phyloP scores from a whole-genome alignment of 1,284 basidiomycete species.

The Sanghuangporus baumii region DNA sequence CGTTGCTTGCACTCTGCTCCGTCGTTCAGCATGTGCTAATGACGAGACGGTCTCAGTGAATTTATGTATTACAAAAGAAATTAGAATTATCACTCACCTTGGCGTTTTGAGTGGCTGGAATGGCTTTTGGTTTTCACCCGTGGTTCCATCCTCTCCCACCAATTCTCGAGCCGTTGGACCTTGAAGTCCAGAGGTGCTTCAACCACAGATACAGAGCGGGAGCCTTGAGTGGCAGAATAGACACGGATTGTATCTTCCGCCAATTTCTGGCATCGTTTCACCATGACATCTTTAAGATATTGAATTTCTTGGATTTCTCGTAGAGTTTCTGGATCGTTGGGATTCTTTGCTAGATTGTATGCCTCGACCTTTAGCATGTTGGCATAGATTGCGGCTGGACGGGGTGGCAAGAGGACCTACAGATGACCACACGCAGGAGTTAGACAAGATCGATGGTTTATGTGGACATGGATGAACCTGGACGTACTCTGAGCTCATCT shows the following conservation, averaged over 20 bases:
- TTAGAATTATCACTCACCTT: background rate
- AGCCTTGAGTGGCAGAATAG: slow-evolving; percentile 27
- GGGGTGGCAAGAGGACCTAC: slow-evolving; percentile 64
- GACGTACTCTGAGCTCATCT: slow-evolving; percentile 59
- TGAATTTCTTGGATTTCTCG: slow-evolving; percentile 64
- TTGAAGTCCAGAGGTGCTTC: slow-evolving; percentile 66
- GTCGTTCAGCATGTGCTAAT: background rate
- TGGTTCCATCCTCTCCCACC: slow-evolving; percentile 41
- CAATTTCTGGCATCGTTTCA: slow-evolving; percentile 65
- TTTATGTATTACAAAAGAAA: background rate
- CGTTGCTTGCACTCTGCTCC: background rate
- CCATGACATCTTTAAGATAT: slow-evolving; percentile 72
- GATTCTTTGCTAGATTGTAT: slow-evolving; percentile 46
- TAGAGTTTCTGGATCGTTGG: slow-evolving; percentile 47
- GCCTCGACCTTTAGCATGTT: slow-evolving; percentile 57
- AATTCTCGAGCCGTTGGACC: slow-evolving; percentile 71
- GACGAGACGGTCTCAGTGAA: background rate
- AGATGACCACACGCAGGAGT: slow-evolving; percentile 8
- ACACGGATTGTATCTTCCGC: slow-evolving; percentile 35
- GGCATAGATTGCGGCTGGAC: slow-evolving; percentile 61
- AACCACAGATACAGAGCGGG: slow-evolving; percentile 51
- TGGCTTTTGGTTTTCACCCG: background rate
- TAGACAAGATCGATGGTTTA: slow-evolving; percentile 15
- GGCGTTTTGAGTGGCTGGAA: background rate
- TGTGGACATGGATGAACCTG: background rate